Base-by-base conservation (phyloP, 108 stramenopile genomes). In the Stephanodiscus minutulus region DNA sequence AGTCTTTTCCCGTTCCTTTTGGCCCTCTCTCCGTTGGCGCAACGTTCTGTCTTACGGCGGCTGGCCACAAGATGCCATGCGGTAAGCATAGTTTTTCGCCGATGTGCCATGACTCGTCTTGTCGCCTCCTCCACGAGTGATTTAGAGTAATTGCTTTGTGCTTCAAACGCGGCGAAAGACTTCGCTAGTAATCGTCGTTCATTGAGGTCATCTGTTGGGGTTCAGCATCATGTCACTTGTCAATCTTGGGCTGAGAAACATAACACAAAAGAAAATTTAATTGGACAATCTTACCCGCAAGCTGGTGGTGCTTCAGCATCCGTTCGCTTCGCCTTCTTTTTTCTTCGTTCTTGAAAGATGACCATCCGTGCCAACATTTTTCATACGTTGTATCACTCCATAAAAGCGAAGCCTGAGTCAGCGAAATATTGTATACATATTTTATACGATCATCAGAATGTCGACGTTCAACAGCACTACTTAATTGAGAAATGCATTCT, bases 111-210 rank as follows among this genome's bases (percentile, higher is more conserved):
- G 54, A 60, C 5, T 39, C 22, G 44, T 0, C 20, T 24, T 21
- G 1, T 27, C 6, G 47, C 72, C 49, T 63, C 8, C 28, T 18
- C 2, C 3, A 62, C 13, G 0, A 46, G n/a, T 8, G 50, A 39
- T 28, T 69, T 41, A 5, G 52, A 56, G 65, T 73, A 56, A 17
- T 64, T 31, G 28, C 41, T 27, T 8, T 64, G 28, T 17, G 48
- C 71, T 37, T 80, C 72, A 72, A 72, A 43, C 10, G 72, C 66
- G 8, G 72, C 79, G 7, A 80, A 47, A 18, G 72, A 52, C 20
- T 68, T 80, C 27, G 79, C 66, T 22, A 68, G 44, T 22, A 80
- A 52, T 41, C 72, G 28, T 7, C 52, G 7, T 49, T 64, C 47
- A 58, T 73, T 50, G 53, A 80, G 73, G 27, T 73, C 79, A 35